Base-by-base conservation (phyloP, 176 grass and related monocot species). In the Phoenix dactylifera region DNA sequence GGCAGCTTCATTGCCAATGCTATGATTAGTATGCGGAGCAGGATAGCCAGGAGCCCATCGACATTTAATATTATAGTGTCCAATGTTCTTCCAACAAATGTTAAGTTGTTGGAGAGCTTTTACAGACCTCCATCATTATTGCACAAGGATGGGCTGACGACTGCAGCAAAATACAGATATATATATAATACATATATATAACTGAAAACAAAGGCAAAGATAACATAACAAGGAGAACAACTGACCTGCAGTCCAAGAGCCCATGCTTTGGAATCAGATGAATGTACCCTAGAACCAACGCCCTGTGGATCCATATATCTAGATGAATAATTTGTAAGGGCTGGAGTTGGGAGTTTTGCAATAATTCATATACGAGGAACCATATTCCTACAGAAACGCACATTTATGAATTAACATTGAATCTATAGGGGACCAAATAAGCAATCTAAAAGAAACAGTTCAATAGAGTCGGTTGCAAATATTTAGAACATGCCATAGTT, bases 51-150 rank as follows among this genome's bases (percentile, higher is more conserved):
- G 80, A 65, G 50, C 58, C 84, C 82, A 95, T 69, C 82, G 79
- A 49, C 90, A 95, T 73, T 86, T 95, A 79, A 95, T 89, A 66
- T 95, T 95, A 58, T 95, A 95, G 19, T 89, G 82, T 5, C 90
- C 90, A 52, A 89, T 86, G 59, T 83, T 95, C 71, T 95, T 95
- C 90, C 90, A 95, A 49, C 67, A 89, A 5, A 95, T 85, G 70
- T 83, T 85, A 18, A 95, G 56, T 69, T 86, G 76, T 78, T 83
- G 90, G 22, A 95, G 63, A 25, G 85, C 82, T 63, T n/a, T 86
- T 86, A 25, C 86, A 63, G 22, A 86, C 79, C 81, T 89, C 90
- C 24, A 79, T 83, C 79, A 95, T 95, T 70, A 95, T 83, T 83
- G 86, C 82, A 59, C 79, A 67, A 62, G 90, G 90, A 83, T 76